Evolutionary conservation across 1,284 basidiomycete species (phyloP), one percentile per base, ranked within the genome.

Genomic region (Sphagnurus paluster): DNA sequence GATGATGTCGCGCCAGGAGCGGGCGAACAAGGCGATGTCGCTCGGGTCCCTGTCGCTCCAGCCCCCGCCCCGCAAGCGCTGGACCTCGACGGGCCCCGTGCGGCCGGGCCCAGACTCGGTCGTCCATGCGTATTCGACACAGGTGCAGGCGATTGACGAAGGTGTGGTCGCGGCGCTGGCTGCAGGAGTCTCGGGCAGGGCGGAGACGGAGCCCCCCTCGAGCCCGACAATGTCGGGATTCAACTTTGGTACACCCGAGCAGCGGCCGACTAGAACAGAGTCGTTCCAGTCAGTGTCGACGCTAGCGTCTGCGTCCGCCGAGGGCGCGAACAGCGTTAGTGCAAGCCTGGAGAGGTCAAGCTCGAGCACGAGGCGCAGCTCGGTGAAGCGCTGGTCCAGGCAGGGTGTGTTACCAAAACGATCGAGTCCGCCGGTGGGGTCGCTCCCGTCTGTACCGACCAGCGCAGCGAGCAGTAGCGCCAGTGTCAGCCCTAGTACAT

Each of bases 41-140:
- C 53, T 74, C 48, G 61, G 66, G 11, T 66, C 76, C 0, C 56
- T 74, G 41, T 78, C 82, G 13, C 68, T 87, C 40, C 81, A 84
- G 38, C 85, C 84, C 2, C 82, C 82, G 33, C 81, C 84, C 0
- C 75, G 79, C 39, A 82, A 77, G 54, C 72, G 76, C 11, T 79
- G 77, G 71, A 72, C 74, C 28, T 66, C 72, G n/a, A 52, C 60
- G 10, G 60, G 58, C 20, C 56, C 57, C n/a, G 44, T 26, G 13
- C 19, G 49, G 20, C 46, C 42, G 9, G 44, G 44, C 14, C 39
- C 42, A 17, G 46, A 49, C 5, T 44, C 42, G 7, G 5, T 28
- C 35, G 40, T 46, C n/a, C 32, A 13, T 34, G 10, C 24, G 23
- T 42, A 44, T 26, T 40, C 28, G 28, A 30, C 14, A 14, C 11